A percentile compares a stretch with the other conserved stretches of the same genome.
These are phyloP conservation scores for Paramecium caudatum DNA, from an alignment of 73 alveolate species.

Conservation along the genomic window DNA sequence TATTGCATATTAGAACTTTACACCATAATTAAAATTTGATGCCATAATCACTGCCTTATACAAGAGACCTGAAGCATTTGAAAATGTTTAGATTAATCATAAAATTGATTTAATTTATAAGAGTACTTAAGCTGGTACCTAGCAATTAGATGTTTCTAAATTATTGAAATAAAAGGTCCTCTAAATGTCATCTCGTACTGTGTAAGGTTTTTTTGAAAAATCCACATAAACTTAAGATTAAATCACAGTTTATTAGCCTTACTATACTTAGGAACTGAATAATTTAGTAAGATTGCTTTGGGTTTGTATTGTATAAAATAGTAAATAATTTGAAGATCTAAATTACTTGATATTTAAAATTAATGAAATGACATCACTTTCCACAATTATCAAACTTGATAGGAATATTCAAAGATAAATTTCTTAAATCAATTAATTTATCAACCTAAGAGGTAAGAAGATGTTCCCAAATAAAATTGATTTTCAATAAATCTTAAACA, in stretches of 20 bases:
- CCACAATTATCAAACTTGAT: not conserved
- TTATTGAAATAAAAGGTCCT: not conserved
- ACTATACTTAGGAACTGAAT: not conserved
- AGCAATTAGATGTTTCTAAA: not conserved
- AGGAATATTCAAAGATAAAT: not conserved
- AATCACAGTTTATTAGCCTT: not conserved
- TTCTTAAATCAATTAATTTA: conserved; percentile 5
- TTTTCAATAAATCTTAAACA: not conserved
- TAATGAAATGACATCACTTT: not conserved
- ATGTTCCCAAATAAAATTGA: conserved; percentile 8
- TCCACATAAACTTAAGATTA: not conserved
- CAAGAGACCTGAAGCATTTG: not conserved
- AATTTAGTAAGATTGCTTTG: not conserved
- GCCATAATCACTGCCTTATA: not conserved
- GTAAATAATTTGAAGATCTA: conserved; percentile 1
- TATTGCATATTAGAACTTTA: not conserved
- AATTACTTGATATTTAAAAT: conserved; percentile 10
- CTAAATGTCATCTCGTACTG: not conserved
- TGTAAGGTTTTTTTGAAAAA: not conserved
- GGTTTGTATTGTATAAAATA: not conserved
- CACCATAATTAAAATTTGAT: not conserved
- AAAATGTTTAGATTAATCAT: not conserved
- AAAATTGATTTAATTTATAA: not conserved
- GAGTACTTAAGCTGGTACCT: not conserved
- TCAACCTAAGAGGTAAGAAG: not conserved